These are phyloP conservation scores for Russula lepida DNA, from an alignment of 768 basidiomycete genomes.

Conservation along the genomic window DNA sequence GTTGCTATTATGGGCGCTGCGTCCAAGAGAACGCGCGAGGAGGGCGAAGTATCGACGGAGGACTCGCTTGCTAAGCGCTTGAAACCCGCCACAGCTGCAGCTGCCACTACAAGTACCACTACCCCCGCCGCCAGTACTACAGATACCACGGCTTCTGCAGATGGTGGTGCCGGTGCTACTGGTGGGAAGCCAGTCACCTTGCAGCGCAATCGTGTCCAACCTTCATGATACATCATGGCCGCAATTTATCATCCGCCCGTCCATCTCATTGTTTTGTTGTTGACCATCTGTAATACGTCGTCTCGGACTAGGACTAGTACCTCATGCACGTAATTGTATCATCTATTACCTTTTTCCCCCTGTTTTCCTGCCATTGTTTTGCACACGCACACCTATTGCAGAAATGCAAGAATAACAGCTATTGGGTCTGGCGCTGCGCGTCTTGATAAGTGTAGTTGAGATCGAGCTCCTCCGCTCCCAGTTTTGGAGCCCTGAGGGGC, in stretches of 20 bases:
- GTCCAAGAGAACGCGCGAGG: slow-evolving; percentile 19
- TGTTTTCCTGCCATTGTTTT: slow-evolving; percentile 28
- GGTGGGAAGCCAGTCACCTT: slow-evolving; percentile 17
- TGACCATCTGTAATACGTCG: background rate
- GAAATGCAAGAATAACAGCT: background rate
- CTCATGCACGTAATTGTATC: slow-evolving; percentile 10
- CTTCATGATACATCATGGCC: slow-evolving; percentile 20
- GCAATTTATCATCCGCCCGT: background rate
- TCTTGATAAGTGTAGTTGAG: too few species aligned
- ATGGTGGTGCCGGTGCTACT: background rate
- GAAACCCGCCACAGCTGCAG: slow-evolving; percentile 9
- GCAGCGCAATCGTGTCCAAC: slow-evolving; percentile 22
- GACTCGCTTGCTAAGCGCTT: slow-evolving; percentile 19
- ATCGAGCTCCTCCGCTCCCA: too few species aligned
- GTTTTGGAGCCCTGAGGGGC: too few species aligned
- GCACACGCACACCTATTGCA: background rate
- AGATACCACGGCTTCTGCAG: background rate
- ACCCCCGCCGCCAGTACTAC: background rate
- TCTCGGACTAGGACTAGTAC: slow-evolving; percentile 3
- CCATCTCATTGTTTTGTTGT: background rate
- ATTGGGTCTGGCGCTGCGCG: background rate
- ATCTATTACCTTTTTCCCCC: slow-evolving; percentile 27
- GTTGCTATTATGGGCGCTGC: slow-evolving; percentile 21
- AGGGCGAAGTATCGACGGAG: slow-evolving; percentile 8
- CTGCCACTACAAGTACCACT: background rate